Conservation (phyloP, 2,329 filamentous ascomycete species). For the Zymoseptoria brevis region DNA sequence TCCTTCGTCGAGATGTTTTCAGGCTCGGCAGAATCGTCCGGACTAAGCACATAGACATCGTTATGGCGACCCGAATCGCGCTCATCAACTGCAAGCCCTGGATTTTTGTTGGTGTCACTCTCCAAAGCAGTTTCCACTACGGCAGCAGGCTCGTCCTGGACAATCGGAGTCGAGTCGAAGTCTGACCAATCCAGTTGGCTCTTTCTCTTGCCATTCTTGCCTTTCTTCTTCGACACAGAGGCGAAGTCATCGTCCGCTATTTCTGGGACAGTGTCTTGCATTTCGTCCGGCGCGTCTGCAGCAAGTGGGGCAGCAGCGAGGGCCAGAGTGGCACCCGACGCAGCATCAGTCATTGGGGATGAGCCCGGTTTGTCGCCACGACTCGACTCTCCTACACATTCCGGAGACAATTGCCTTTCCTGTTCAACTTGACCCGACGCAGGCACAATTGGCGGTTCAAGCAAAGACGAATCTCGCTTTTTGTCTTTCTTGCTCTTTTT, state of each 20-base stretch:
- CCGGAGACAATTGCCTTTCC: not conserved
- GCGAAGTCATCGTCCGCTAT: not conserved
- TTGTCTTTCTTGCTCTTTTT: constrained; percentile 27
- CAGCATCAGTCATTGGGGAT: not conserved
- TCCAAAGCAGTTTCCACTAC: not conserved
- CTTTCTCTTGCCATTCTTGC: constrained; percentile 17
- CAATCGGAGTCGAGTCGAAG: not conserved
- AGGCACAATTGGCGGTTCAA: not conserved
- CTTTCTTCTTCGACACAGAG: constrained; percentile 11
- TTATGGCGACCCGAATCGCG: not conserved
- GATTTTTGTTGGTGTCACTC: not conserved
- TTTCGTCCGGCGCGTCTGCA: not conserved
- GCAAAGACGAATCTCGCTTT: not conserved
- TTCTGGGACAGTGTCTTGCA: not conserved
- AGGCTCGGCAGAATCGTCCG: too few relatives aligned
- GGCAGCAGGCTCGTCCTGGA: not conserved
- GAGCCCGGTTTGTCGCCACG: not conserved
- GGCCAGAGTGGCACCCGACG: not conserved
- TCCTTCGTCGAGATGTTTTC: not conserved
- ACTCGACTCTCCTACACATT: not conserved
- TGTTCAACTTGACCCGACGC: not conserved
- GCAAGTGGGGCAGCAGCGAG: not conserved
- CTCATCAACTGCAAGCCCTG: not conserved
- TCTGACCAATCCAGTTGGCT: constrained; percentile 2
- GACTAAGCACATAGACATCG: not conserved